These are phyloP conservation scores for Candida tammaniensis DNA, from an alignment of 805 yeast species.

Conservation along the genomic window DNA sequence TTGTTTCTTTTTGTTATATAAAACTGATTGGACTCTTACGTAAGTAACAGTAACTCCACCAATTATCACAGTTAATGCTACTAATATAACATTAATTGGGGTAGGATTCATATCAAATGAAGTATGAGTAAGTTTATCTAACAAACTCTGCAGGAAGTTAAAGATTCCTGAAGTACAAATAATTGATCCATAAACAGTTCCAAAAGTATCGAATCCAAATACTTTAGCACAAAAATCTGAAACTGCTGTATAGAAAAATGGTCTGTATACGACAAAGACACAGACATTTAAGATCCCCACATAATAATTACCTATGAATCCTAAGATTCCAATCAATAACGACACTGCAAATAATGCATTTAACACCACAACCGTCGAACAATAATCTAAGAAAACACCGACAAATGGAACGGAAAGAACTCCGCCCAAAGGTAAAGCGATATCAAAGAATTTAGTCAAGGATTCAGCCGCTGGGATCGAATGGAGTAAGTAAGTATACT, in stretches of 20 bases:
- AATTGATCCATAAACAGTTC: slow-evolving; percentile 56
- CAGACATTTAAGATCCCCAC: slow-evolving; percentile 45
- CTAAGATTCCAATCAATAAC: slow-evolving; percentile 45
- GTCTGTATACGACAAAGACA: slow-evolving; percentile 52
- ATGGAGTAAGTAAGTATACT: slow-evolving; percentile 45
- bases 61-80: slow-evolving; percentile 38
- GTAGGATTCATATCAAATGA: slow-evolving; percentile 53
- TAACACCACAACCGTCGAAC: slow-evolving; percentile 46
- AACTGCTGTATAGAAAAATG: slow-evolving; percentile 56
- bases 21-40: slow-evolving; percentile 21
- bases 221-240: slow-evolving; percentile 62
- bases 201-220: slow-evolving; percentile 60
- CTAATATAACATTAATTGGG: slow-evolving; percentile 45
- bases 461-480: slow-evolving; percentile 35
- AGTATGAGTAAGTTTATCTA: slow-evolving; percentile 51
- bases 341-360: slow-evolving; percentile 39
- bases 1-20: slow-evolving; percentile 12
- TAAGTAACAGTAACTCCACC: slow-evolving; percentile 43
- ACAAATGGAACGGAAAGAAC: slow-evolving; percentile 53
- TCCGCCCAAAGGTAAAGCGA: slow-evolving; percentile 58
- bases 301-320: slow-evolving; percentile 40
- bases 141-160: slow-evolving; percentile 45
- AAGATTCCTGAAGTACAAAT: slow-evolving; percentile 52
- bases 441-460: slow-evolving; percentile 48
- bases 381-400: slow-evolving; percentile 49